Percentiles rank a stretch among this genome's conserved stretches.
Evolutionary conservation across 1,284 basidiomycete species (phyloP).

Genomic region (Leucoagaricus sp.): DNA sequence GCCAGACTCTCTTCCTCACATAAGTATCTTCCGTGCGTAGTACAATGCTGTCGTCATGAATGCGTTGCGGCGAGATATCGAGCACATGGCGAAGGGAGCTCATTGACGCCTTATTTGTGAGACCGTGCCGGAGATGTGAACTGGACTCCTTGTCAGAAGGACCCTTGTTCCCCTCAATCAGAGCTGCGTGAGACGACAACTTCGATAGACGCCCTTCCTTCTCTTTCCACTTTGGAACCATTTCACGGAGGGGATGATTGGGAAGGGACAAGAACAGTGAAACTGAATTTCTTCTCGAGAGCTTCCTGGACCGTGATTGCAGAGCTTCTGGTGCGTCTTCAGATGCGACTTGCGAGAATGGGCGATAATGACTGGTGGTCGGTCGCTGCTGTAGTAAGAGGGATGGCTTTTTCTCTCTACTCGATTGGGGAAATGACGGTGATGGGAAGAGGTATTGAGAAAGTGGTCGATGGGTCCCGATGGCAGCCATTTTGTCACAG

Average conservation of each 20-base stretch:
- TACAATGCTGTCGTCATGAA: slow-evolving; percentile 18
- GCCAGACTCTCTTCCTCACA: slow-evolving; percentile 37
- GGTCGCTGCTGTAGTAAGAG: slow-evolving; percentile 16
- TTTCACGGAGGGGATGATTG: slow-evolving; percentile 9
- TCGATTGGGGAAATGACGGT: slow-evolving; percentile 16
- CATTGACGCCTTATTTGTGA: not conserved
- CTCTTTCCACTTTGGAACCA: slow-evolving; percentile 5
- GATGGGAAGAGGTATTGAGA: not conserved
- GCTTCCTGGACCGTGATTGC: not conserved
- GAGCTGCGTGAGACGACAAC: not conserved
- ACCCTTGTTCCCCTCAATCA: not conserved
- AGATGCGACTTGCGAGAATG: slow-evolving; percentile 18
- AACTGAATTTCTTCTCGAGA: slow-evolving; percentile 7
- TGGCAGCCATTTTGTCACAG: slow-evolving; percentile 13
- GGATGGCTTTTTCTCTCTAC: slow-evolving; percentile 14
- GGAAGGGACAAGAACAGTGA: slow-evolving; percentile 6
- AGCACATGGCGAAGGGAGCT: not conserved
- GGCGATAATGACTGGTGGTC: slow-evolving; percentile 16
- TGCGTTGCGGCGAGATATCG: not conserved
- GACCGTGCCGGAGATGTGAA: not conserved
- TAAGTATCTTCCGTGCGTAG: slow-evolving; percentile 21
- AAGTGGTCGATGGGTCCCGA: not conserved
- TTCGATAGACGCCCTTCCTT: not conserved
- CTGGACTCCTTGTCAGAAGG: not conserved
- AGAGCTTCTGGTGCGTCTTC: slow-evolving; percentile 13